Evolutionary conservation across 2,329 filamentous ascomycete genomes (phyloP).

Genomic region (Colletotrichum coccodes): DNA sequence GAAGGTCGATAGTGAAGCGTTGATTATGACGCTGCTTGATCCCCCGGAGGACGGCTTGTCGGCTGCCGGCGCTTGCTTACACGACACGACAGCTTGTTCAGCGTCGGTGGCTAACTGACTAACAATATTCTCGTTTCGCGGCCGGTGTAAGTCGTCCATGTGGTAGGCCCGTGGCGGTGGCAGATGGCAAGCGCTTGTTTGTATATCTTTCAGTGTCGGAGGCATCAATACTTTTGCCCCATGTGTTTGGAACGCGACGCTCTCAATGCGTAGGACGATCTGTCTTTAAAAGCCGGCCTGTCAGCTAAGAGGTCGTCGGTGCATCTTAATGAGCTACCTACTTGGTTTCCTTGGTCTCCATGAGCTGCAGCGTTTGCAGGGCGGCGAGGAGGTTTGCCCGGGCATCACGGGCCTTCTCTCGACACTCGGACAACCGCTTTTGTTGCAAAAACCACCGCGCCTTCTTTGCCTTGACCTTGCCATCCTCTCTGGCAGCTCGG

Average conservation of each 20-base stretch:
- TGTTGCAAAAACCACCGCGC: slow-evolving; percentile 1
- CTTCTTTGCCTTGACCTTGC: background rate
- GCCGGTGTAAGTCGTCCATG: background rate
- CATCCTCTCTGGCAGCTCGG: background rate
- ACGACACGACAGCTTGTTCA: background rate
- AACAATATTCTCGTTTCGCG: background rate
- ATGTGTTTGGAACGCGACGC: background rate
- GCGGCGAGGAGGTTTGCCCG: background rate
- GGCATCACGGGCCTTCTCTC: background rate
- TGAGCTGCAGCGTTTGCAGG: background rate
- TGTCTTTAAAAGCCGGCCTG: background rate
- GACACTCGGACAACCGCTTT: background rate
- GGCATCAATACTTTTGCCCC: too few species aligned
- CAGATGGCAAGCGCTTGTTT: too few species aligned
- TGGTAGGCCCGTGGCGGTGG: background rate
- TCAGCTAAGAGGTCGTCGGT: background rate
- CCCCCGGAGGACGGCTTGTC: accelerated
- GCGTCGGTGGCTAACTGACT: background rate
- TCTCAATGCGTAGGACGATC: background rate
- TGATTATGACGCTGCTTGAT: background rate
- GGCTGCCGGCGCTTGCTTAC: accelerated
- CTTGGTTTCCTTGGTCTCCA: background rate
- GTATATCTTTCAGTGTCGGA: background rate
- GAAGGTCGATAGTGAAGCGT: background rate
- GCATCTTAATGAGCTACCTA: background rate